phyloP scores from a whole-genome alignment of 352 stramenopile species.

The Pythium plurisporium region DNA sequence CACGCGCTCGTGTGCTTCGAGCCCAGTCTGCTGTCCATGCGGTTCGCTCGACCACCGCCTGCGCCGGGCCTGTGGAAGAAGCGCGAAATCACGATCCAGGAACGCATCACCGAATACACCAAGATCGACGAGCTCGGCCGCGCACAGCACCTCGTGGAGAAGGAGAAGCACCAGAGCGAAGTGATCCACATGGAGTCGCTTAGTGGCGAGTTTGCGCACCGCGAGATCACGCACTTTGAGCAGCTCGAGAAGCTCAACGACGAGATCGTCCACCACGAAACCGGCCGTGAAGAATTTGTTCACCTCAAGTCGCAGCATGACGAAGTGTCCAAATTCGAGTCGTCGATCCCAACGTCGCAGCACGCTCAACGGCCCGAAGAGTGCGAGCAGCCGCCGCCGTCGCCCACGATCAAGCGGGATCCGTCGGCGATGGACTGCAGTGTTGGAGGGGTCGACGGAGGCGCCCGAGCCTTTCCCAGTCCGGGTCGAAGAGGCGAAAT shows the following conservation, averaged over 20 bases:
- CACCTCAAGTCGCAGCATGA: constrained; percentile 80
- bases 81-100: constrained; percentile 82
- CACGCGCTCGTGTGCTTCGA: constrained; percentile 42
- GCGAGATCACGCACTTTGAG: constrained; percentile 85
- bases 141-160: constrained; percentile 73
- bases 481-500: not conserved
- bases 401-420: constrained; percentile 75
- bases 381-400: constrained; percentile 70
- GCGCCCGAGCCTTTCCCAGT: not conserved
- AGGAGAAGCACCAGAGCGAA: constrained; percentile 80
- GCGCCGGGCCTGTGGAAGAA: constrained; percentile 84
- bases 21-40: constrained; percentile 34
- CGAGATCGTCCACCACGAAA: constrained; percentile 77
- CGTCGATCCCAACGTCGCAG: constrained; percentile 40
- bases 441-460: not conserved
- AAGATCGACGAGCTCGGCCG: constrained; percentile 82
- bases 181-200: constrained; percentile 85
- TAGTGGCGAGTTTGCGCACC: constrained; percentile 72
- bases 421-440: constrained; percentile 30
- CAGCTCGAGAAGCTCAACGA: constrained; percentile 79
- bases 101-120: constrained; percentile 84
- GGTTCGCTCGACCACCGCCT: constrained; percentile 34
- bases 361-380: constrained; percentile 39
- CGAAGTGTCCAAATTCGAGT: constrained; percentile 82
- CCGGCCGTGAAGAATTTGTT: constrained; percentile 75